Conservation (phyloP, 805 yeast species). For the Candida morakotiae region DNA sequence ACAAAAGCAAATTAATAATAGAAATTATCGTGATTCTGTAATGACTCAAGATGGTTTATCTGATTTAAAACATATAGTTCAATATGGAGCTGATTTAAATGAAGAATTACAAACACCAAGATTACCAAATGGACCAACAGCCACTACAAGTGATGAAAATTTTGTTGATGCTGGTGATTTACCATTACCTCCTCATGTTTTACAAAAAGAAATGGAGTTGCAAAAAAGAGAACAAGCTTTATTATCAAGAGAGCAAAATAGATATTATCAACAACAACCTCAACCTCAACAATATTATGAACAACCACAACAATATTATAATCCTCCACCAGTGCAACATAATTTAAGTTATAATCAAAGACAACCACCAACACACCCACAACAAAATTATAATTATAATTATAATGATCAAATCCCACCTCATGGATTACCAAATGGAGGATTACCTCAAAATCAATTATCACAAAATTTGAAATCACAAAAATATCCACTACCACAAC, state of each 20-base stretch:
- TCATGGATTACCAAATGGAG: slow-evolving; percentile 29
- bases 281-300: slow-evolving; percentile 7
- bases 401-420: slow-evolving; percentile 30
- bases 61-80: slow-evolving; percentile 35
- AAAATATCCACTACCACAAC: slow-evolving; percentile 12
- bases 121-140: background rate
- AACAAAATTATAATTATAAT: slow-evolving; percentile 13
- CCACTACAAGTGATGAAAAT: background rate
- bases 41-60: slow-evolving; percentile 22
- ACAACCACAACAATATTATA: slow-evolving; percentile 1
- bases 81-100: slow-evolving; percentile 32
- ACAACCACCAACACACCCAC: slow-evolving; percentile 2
- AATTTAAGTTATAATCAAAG: background rate
- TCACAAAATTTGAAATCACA: slow-evolving; percentile 21
- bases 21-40: slow-evolving; percentile 15
- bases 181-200: slow-evolving; percentile 14
- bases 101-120: slow-evolving; percentile 16
- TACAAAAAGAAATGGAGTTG: slow-evolving; percentile 22
- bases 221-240: slow-evolving; percentile 24
- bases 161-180: slow-evolving; percentile 3
- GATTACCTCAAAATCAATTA: slow-evolving; percentile 19
- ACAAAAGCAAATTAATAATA: background rate
- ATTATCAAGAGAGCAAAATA: slow-evolving; percentile 11
- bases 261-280: slow-evolving; percentile 13
- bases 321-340: slow-evolving; percentile 4